A percentile compares a stretch with the other conserved stretches of the same genome.
Evolutionary conservation across 106 monocot genomes (phyloP).

Genomic region (Allium fistulosum): DNA sequence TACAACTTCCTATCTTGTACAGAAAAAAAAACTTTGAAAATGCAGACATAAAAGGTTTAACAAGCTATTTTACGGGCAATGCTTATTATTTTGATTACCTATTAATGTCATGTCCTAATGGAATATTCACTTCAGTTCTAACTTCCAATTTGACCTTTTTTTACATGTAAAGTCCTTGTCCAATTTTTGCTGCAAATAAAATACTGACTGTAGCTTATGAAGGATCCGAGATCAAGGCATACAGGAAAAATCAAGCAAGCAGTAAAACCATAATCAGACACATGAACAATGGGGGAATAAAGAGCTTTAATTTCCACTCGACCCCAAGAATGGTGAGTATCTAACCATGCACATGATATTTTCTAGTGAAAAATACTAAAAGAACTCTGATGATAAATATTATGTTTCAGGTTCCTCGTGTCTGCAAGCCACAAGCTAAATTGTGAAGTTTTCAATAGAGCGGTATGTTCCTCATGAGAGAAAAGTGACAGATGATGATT

Average conservation of each 20-base stretch:
- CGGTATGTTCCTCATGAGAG: slow-evolving; percentile 57
- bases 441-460: slow-evolving; percentile 74
- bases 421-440: slow-evolving; percentile 76
- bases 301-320: slow-evolving; percentile 79
- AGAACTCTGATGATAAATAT: neutral
- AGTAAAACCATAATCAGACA: slow-evolving; percentile 60
- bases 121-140: too few relatives aligned
- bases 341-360: slow-evolving; percentile 3
- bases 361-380: neutral
- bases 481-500: slow-evolving; percentile 25
- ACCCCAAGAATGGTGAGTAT: slow-evolving; percentile 91
- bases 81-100: too few relatives aligned
- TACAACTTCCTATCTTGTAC: slow-evolving; percentile 7
- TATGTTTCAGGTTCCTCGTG: slow-evolving; percentile 69
- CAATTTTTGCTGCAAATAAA: neutral
- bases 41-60: slow-evolving; percentile 87
- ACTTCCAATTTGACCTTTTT: too few relatives aligned
- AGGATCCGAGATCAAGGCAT: slow-evolving; percentile 79
- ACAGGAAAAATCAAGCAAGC: slow-evolving; percentile 66
- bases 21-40: slow-evolving; percentile 66
- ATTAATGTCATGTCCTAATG: too few relatives aligned
- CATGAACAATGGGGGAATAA: slow-evolving; percentile 70
- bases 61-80: slow-evolving; percentile 87
- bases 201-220: slow-evolving; percentile 88
- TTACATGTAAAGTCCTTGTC: too few relatives aligned